phyloP scores from a whole-genome alignment of 2,329 filamentous ascomycete genomes.

The Colletotrichum godetiae region DNA sequence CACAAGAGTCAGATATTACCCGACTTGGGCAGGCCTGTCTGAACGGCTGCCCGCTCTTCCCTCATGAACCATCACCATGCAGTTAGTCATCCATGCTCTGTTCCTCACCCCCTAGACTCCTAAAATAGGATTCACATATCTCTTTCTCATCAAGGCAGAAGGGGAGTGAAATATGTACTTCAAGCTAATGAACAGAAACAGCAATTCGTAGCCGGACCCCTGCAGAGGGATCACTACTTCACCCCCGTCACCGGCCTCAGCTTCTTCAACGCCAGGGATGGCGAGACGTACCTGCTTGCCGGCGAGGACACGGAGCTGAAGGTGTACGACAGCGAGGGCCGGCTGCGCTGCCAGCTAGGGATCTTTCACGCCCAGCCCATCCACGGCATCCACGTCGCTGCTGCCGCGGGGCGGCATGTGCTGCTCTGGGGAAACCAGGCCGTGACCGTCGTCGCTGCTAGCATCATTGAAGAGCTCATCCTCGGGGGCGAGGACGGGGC shows the following conservation, averaged over 20 bases:
- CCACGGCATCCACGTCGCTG: slow-evolving; percentile 73
- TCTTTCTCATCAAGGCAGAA: background rate
- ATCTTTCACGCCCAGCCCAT: slow-evolving; percentile 78
- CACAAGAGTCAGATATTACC: slow-evolving; percentile 7
- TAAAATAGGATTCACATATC: background rate
- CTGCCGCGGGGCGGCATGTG: slow-evolving; percentile 41
- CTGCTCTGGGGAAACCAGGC: slow-evolving; percentile 79
- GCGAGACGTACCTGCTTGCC: slow-evolving; percentile 60
- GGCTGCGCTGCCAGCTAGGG: slow-evolving; percentile 53
- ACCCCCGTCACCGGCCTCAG: slow-evolving; percentile 71
- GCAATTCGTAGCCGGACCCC: slow-evolving; percentile 17
- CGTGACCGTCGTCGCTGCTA: slow-evolving; percentile 55
- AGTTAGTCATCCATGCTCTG: slow-evolving; percentile 29
- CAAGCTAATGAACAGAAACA: background rate
- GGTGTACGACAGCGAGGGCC: slow-evolving; percentile 58
- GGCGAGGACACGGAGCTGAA: slow-evolving; percentile 71
- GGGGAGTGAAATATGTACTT: background rate
- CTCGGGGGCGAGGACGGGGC: slow-evolving; percentile 38
- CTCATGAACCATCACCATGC: slow-evolving; percentile 23
- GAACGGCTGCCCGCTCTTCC: background rate
- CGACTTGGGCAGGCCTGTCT: background rate
- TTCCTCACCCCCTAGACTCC: slow-evolving; percentile 9
- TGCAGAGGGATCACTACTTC: slow-evolving; percentile 52
- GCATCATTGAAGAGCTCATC: slow-evolving; percentile 44
- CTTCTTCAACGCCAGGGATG: slow-evolving; percentile 53